Conservation (phyloP, 305 asterid genomes). For the Andrographis paniculata region DNA sequence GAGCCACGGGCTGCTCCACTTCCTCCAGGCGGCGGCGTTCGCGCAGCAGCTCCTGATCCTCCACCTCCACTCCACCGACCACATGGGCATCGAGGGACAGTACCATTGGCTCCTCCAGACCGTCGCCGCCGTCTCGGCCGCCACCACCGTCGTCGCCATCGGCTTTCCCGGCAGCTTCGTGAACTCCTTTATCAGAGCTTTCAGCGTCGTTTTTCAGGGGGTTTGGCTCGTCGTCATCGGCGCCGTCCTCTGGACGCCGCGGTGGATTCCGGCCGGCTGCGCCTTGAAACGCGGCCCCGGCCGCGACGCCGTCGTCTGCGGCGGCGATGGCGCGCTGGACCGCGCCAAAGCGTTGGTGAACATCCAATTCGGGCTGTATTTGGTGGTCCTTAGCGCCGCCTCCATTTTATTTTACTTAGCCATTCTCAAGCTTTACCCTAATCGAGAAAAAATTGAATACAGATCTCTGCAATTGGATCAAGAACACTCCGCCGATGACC, state of each 20-base stretch:
- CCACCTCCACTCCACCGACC: constrained; percentile 50
- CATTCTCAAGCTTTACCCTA: constrained; percentile 19
- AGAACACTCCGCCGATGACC: no score
- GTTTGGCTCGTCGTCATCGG: constrained; percentile 44
- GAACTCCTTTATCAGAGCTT: constrained; percentile 27
- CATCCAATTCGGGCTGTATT: constrained; percentile 33
- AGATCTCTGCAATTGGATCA: no score
- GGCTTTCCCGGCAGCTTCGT: constrained; percentile 29
- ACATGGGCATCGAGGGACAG: constrained; percentile 46
- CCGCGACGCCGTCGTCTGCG: constrained; percentile 28
- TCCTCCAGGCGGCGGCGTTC: constrained; percentile 38
- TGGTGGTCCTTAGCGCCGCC: constrained; percentile 21
- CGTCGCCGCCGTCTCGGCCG: constrained; percentile 20
- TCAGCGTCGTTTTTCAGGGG: constrained; percentile 28
- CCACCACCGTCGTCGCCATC: constrained; percentile 25
- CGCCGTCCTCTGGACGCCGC: constrained; percentile 42
- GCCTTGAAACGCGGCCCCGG: constrained; percentile 23
- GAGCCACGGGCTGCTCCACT: constrained; percentile 21
- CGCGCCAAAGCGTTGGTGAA: constrained; percentile 44
- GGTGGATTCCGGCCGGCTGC: constrained; percentile 33
- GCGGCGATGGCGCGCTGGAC: constrained; percentile 27
- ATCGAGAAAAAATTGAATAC: constrained; percentile 24
- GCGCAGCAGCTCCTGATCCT: constrained; percentile 42
- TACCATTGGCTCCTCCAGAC: constrained; percentile 46
- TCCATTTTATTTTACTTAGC: constrained; percentile 23